phyloP scores from a whole-genome alignment of 2,329 filamentous ascomycete species.

The Cladophialophora bantiana region DNA sequence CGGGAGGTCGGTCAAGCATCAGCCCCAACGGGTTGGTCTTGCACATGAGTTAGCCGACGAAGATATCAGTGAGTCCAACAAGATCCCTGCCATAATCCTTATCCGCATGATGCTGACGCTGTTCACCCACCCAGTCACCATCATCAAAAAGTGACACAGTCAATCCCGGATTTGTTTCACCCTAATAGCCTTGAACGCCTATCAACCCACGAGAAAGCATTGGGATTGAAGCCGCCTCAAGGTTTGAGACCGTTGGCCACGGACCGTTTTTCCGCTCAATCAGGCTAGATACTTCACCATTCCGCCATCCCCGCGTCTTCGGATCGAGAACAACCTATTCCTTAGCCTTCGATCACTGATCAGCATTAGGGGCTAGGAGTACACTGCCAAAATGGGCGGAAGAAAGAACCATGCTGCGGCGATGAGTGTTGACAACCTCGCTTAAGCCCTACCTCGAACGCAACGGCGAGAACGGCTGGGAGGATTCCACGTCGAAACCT shows the following conservation, averaged over 20 bases:
- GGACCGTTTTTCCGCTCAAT: constrained; percentile 26
- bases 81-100: background rate
- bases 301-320: constrained; percentile 29
- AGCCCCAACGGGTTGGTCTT: constrained; percentile 93
- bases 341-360: constrained; percentile 14
- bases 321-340: constrained; percentile 20
- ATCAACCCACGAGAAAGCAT: constrained; percentile 5
- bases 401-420: constrained; percentile 27
- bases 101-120: constrained; percentile 9
- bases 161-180: constrained; percentile 9
- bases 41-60: constrained; percentile 92
- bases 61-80: constrained; percentile 80
- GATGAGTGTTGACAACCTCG: constrained; percentile 15
- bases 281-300: constrained; percentile 31
- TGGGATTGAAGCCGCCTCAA: constrained; percentile 21
- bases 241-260: constrained; percentile 20
- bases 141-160: constrained; percentile 46
- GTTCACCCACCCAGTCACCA: constrained; percentile 44
- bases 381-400: constrained; percentile 6
- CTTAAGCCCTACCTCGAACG: constrained; percentile 20
- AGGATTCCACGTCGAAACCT: background rate
- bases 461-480: constrained; percentile 11
- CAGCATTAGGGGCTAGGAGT: constrained; percentile 20
- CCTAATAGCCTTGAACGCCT: constrained; percentile 6
- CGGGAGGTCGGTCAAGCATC: constrained; percentile 97